Percentiles rank a stretch among this genome's conserved stretches.
These are phyloP conservation scores for Blastocystis sp. DNA, from an alignment of 352 stramenopile genomes.

Conservation along the genomic window DNA sequence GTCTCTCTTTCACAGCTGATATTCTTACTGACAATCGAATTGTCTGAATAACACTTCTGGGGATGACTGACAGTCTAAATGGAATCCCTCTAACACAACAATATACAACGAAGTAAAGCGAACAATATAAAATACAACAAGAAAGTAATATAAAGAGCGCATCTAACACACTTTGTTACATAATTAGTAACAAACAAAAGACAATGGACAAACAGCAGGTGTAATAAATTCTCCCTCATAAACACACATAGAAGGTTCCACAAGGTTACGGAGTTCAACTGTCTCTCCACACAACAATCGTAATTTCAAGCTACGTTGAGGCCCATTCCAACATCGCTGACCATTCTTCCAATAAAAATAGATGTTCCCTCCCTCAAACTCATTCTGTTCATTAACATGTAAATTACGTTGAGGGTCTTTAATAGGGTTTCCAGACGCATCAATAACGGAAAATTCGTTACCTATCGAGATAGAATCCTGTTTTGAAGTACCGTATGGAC, in stretches of 20 bases:
- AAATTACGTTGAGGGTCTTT: not conserved
- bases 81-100: no score
- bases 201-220: conserved; percentile 75
- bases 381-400: conserved; percentile 22
- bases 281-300: conserved; percentile 76
- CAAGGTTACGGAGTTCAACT: conserved; percentile 76
- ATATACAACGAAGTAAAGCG: not conserved
- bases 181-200: not conserved
- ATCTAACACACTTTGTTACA: not conserved
- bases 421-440: conserved; percentile 21
- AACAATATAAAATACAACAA: not conserved
- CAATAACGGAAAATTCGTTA: conserved; percentile 68
- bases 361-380: conserved; percentile 74
- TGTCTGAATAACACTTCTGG: no score
- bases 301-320: conserved; percentile 78
- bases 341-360: conserved; percentile 72
- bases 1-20: no score
- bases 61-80: no score
- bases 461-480: conserved; percentile 80
- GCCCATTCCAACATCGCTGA: conserved; percentile 82
- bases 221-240: conserved; percentile 80
- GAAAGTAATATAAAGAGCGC: not conserved
- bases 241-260: conserved; percentile 81
- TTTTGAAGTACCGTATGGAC: conserved; percentile 79
- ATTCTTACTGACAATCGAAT: no score